These are phyloP conservation scores for Podaxis carcinomalis DNA, from an alignment of 768 basidiomycete species.

Conservation along the genomic window DNA sequence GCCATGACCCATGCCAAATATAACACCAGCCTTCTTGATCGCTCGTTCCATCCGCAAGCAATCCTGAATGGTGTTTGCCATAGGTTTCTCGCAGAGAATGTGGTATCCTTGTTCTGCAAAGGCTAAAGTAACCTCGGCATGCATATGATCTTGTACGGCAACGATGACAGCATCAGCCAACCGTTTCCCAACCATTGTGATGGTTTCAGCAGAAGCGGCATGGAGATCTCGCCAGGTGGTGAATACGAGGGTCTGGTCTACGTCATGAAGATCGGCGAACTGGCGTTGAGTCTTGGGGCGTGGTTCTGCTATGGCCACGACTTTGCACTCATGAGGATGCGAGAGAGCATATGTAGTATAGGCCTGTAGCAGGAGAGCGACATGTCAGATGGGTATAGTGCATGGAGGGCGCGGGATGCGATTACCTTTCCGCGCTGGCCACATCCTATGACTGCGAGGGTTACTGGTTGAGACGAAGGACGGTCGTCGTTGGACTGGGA, in stretches of 20 bases:
- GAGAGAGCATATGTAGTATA: constrained; percentile 63
- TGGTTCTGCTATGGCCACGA: constrained; percentile 86
- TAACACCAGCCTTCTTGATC: constrained; percentile 61
- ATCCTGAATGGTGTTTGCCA: constrained; percentile 73
- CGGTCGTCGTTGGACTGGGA: background rate
- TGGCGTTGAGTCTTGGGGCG: constrained; percentile 56
- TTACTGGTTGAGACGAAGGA: constrained; percentile 40
- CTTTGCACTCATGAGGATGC: constrained; percentile 60
- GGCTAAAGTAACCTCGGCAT: constrained; percentile 66
- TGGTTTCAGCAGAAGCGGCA: constrained; percentile 61
- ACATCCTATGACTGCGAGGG: constrained; percentile 76
- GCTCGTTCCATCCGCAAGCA: constrained; percentile 73
- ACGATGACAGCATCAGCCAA: constrained; percentile 82
- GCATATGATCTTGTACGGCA: constrained; percentile 78
- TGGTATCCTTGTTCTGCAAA: constrained; percentile 83
- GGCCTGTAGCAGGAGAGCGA: constrained; percentile 29
- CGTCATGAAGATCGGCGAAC: constrained; percentile 51
- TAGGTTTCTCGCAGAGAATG: constrained; percentile 90
- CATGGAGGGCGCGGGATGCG: background rate
- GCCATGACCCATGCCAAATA: constrained; percentile 91
- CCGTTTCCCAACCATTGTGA: constrained; percentile 58
- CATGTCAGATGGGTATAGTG: background rate
- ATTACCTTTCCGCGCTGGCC: constrained; percentile 76
- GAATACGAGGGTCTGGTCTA: constrained; percentile 72
- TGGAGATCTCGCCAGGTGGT: constrained; percentile 67